Conservation (phyloP, 257 asterid species). For the Jacaranda copaia region DNA sequence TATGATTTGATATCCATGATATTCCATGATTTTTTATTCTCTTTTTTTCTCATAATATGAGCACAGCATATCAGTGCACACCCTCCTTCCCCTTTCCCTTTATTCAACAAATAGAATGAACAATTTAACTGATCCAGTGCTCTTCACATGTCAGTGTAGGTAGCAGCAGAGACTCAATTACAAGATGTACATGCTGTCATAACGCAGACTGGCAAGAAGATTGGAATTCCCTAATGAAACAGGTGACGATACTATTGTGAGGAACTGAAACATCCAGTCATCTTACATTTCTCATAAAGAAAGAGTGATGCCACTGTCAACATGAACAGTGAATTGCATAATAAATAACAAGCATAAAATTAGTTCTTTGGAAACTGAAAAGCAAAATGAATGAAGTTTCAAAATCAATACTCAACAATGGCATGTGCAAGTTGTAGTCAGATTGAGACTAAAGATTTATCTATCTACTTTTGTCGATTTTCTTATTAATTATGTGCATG, state of each 20-base stretch:
- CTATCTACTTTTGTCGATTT: not conserved
- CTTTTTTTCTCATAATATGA: too few relatives aligned
- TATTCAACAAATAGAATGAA: not conserved
- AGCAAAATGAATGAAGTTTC: not conserved
- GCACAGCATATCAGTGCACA: too few relatives aligned
- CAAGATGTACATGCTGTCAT: too few relatives aligned
- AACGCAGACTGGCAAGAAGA: too few relatives aligned
- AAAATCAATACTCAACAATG: not conserved
- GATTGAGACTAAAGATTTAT: constrained; percentile 7
- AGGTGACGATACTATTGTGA: too few relatives aligned
- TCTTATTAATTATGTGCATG: not conserved
- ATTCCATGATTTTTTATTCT: not conserved
- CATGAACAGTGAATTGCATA: not conserved
- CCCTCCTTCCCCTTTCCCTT: too few relatives aligned
- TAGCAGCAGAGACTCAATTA: too few relatives aligned
- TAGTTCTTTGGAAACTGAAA: not conserved
- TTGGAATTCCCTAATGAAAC: too few relatives aligned
- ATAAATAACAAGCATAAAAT: not conserved
- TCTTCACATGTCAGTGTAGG: too few relatives aligned
- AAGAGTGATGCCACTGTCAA: not conserved
- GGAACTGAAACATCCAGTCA: too few relatives aligned
- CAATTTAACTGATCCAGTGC: not conserved
- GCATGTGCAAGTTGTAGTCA: not conserved
- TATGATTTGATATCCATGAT: not conserved
- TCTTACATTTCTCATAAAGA: too few relatives aligned